phyloP scores from a whole-genome alignment of 2,329 filamentous ascomycete genomes.

The Fusarium sp. region DNA sequence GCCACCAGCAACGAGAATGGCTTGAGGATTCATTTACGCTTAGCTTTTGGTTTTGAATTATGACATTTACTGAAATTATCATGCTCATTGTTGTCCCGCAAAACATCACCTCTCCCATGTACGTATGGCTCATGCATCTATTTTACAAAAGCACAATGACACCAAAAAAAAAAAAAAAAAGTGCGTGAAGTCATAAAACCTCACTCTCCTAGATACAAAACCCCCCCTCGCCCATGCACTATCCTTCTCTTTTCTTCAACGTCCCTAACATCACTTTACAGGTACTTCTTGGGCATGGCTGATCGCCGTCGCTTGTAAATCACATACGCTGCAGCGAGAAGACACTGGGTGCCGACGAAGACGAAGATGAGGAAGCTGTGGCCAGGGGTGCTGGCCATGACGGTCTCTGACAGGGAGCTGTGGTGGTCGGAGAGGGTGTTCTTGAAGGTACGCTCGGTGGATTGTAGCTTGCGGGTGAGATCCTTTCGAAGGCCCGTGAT shows the following conservation, averaged over 20 bases:
- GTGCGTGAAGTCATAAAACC: slow-evolving; percentile 18
- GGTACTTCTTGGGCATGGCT: slow-evolving; percentile 88
- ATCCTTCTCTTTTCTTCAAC: slow-evolving; percentile 10
- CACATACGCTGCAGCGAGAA: slow-evolving; percentile 74
- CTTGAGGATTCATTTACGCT: not conserved
- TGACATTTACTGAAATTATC: slow-evolving; percentile 29
- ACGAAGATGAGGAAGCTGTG: slow-evolving; percentile 70
- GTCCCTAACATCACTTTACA: slow-evolving; percentile 59
- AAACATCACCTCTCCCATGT: slow-evolving; percentile 31
- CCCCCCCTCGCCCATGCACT: not conserved
- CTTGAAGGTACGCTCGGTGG: slow-evolving; percentile 63
- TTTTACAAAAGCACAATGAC: slow-evolving; percentile 34
- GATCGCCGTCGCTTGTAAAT: slow-evolving; percentile 82
- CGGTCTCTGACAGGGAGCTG: slow-evolving; percentile 57
- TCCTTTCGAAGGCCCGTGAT: slow-evolving; percentile 64
- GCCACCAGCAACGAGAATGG: slow-evolving; percentile 9
- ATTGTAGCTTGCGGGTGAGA: slow-evolving; percentile 58
- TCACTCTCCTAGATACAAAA: slow-evolving; percentile 27
- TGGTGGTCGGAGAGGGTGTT: slow-evolving; percentile 62
- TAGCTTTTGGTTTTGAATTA: slow-evolving; percentile 7
- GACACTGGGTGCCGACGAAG: slow-evolving; percentile 77
- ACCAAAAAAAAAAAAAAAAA: slow-evolving; percentile 10
- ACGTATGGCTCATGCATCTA: slow-evolving; percentile 30
- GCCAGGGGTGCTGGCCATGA: slow-evolving; percentile 58
- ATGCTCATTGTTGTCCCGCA: slow-evolving; percentile 34